Conservation (phyloP, 768 basidiomycete species). For the Trametes cinnabarina region DNA sequence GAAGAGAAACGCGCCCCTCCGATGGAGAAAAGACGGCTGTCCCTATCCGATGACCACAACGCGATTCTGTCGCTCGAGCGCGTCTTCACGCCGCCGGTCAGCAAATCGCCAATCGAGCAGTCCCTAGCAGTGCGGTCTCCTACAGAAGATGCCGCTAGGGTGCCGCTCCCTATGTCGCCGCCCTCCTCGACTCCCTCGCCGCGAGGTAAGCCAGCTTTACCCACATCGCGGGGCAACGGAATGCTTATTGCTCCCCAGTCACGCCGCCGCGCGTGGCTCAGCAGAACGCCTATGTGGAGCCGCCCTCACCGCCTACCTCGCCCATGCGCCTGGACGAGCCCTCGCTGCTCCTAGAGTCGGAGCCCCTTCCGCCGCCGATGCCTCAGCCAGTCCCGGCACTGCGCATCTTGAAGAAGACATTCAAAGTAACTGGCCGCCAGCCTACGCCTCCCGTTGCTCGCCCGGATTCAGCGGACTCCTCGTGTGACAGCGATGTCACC, state of each 20-base stretch:
- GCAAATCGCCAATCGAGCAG: not conserved
- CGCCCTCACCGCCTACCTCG: slow-evolving; percentile 12
- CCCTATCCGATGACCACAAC: slow-evolving; percentile 24
- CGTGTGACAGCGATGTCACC: no score
- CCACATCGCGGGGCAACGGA: not conserved
- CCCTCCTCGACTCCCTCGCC: slow-evolving; percentile 2
- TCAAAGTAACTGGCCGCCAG: slow-evolving; percentile 22
- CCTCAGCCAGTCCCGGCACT: slow-evolving; percentile 27
- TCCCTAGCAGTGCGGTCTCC: slow-evolving; percentile 1
- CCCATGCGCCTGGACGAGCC: slow-evolving; percentile 11
- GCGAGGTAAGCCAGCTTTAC: not conserved
- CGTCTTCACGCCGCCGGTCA: slow-evolving; percentile 1
- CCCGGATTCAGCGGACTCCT: no score
- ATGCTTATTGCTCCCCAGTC: not conserved
- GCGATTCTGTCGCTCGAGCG: not conserved
- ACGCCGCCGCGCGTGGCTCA: not conserved
- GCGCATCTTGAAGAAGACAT: slow-evolving; percentile 31
- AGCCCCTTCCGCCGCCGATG: slow-evolving; percentile 7
- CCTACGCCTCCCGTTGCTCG: not conserved
- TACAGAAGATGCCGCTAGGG: not conserved
- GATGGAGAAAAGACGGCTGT: not conserved
- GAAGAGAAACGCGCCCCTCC: slow-evolving; percentile 2
- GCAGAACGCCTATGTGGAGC: not conserved
- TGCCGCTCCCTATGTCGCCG: slow-evolving; percentile 14
- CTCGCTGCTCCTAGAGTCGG: slow-evolving; percentile 10